Conservation (phyloP, 345 rosid species). For the Kandelia obovata region DNA sequence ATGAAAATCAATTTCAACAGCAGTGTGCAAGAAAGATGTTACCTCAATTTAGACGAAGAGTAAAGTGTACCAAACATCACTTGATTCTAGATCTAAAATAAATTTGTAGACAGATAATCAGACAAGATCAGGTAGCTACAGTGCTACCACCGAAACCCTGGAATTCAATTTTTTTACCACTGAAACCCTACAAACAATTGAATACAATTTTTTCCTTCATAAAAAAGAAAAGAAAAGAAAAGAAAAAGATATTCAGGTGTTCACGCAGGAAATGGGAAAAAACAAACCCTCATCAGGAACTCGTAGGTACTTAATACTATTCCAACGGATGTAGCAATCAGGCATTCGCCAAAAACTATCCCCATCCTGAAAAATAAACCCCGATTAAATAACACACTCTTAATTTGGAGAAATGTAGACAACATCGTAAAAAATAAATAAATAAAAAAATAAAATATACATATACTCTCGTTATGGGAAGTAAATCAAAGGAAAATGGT, state of each 20-base stretch:
- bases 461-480: not conserved
- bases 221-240: not conserved
- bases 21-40: not conserved
- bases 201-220: too few species aligned
- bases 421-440: not conserved
- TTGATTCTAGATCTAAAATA: too few species aligned
- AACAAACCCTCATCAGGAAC: conserved; percentile 94
- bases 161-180: not conserved
- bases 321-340: conserved; percentile 97
- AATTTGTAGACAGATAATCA: too few species aligned
- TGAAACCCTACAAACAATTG: too few species aligned
- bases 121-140: not conserved
- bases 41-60: too few species aligned
- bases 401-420: not conserved
- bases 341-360: conserved; percentile 99
- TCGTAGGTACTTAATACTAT: conserved; percentile 93
- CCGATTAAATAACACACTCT: not conserved
- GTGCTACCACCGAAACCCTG: not conserved
- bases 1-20: not conserved
- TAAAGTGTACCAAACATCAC: too few species aligned
- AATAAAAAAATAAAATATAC: not conserved
- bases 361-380: conserved; percentile 65
- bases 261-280: not conserved
- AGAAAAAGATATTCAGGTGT: too few species aligned
- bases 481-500: conserved; percentile 3